Percentiles rank a stretch among this genome's conserved stretches.
These are phyloP conservation scores for Xylariomycetidae sp. DNA, from an alignment of 2,329 filamentous ascomycete species.

Conservation along the genomic window DNA sequence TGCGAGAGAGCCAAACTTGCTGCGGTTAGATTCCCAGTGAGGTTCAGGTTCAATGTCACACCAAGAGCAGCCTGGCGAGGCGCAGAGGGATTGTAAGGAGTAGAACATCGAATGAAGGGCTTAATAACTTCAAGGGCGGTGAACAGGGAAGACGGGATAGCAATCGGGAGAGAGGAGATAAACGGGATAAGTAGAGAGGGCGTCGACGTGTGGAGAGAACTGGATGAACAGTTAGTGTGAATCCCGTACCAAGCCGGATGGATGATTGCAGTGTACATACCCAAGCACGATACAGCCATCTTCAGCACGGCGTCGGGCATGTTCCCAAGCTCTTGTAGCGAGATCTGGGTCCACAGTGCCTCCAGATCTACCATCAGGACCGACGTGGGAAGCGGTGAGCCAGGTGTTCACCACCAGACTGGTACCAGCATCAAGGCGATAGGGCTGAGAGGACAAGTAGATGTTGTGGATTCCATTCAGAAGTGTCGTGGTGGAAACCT, in stretches of 20 bases:
- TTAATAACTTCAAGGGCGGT: slow-evolving; percentile 74
- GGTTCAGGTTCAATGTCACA: slow-evolving; percentile 73
- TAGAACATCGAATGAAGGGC: slow-evolving; percentile 82
- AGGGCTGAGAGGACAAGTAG: slow-evolving; percentile 77
- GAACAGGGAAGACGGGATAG: slow-evolving; percentile 68
- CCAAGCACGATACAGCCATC: slow-evolving; percentile 89
- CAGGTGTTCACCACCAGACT: slow-evolving; percentile 94
- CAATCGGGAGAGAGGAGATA: slow-evolving; percentile 71
- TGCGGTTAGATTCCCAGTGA: slow-evolving; percentile 71
- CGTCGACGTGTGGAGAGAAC: slow-evolving; percentile 81
- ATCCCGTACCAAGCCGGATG: neutral
- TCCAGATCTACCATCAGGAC: slow-evolving; percentile 62
- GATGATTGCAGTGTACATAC: slow-evolving; percentile 56
- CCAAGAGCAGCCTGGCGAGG: slow-evolving; percentile 75
- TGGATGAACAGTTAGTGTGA: slow-evolving; percentile 30
- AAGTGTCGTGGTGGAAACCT: slow-evolving; percentile 87
- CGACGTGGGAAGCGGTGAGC: slow-evolving; percentile 71
- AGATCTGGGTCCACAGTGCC: slow-evolving; percentile 77
- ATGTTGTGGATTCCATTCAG: slow-evolving; percentile 88
- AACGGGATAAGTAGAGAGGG: slow-evolving; percentile 82
- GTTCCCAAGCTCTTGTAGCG: slow-evolving; percentile 85
- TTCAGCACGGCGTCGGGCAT: slow-evolving; percentile 87
- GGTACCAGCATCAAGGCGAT: slow-evolving; percentile 80
- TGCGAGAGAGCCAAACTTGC: slow-evolving; percentile 75
- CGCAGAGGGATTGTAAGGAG: slow-evolving; percentile 81